Percentiles rank a stretch among this genome's conserved stretches.
phyloP scores from a whole-genome alignment of 2,329 filamentous ascomycete species.

The Dothistroma pini region DNA sequence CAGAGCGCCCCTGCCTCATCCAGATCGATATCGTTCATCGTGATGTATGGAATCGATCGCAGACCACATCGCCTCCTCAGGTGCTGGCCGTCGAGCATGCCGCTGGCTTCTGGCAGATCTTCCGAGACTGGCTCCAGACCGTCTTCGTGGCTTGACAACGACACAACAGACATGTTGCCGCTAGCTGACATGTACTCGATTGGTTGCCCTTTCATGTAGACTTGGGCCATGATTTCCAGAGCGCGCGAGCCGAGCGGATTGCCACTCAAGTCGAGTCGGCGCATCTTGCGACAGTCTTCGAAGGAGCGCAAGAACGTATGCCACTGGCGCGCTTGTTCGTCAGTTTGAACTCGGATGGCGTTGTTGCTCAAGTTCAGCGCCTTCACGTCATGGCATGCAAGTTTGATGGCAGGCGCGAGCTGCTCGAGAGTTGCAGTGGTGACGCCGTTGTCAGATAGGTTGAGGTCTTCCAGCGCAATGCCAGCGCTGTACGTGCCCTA shows the following conservation, averaged over 20 bases:
- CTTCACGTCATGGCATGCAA: conserved; percentile 44
- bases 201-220: conserved; percentile 38
- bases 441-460: conserved; percentile 44
- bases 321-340: conserved; percentile 41
- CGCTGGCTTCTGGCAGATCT: conserved; percentile 6
- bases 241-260: conserved; percentile 43
- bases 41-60: conserved; percentile 40
- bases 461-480: conserved; percentile 45
- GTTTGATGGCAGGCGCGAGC: conserved; percentile 41
- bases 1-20: conserved; percentile 39
- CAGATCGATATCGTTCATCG: conserved; percentile 35
- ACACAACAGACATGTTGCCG: conserved; percentile 23
- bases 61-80: conserved; percentile 35
- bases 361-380: conserved; percentile 49
- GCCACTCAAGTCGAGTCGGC: conserved; percentile 44
- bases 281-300: conserved; percentile 40
- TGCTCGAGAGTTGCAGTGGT: conserved; percentile 41
- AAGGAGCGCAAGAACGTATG: conserved; percentile 45
- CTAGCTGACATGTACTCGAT: conserved; percentile 32
- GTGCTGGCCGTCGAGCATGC: conserved; percentile 19
- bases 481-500: conserved; percentile 26
- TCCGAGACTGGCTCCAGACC: conserved; percentile 7
- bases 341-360: conserved; percentile 38
- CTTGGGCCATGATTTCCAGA: conserved; percentile 45
- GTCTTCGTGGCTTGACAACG: conserved; percentile 25